These are phyloP conservation scores for Spongospora subterranea DNA, from an alignment of 208 protist species.

Conservation along the genomic window DNA sequence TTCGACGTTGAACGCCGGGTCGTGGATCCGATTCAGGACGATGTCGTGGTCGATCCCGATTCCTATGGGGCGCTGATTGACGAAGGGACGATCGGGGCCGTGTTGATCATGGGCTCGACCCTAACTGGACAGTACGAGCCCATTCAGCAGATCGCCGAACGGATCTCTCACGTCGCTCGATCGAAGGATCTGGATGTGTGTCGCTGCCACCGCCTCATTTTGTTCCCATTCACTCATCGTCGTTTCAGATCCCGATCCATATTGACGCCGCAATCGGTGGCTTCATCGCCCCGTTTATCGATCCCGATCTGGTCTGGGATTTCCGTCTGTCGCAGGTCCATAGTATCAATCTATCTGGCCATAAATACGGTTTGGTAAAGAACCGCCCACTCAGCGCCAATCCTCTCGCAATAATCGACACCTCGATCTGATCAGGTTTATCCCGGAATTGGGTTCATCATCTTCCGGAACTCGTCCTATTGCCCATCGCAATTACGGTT, in stretches of 20 bases:
- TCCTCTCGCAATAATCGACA: background rate
- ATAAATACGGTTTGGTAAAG: constrained; percentile 59
- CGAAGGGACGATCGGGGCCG: constrained; percentile 50
- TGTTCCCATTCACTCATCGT: too few relatives aligned
- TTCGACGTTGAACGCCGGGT: constrained; percentile 48
- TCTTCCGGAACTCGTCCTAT: background rate
- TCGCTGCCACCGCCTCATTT: too few relatives aligned
- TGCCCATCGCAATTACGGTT: background rate
- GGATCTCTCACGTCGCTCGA: too few relatives aligned
- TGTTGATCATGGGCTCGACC: constrained; percentile 31
- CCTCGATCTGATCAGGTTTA: background rate
- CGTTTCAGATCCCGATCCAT: constrained; percentile 53
- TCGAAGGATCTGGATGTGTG: too few relatives aligned
- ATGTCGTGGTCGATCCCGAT: background rate
- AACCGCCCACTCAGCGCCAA: background rate
- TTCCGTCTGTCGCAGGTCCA: constrained; percentile 7
- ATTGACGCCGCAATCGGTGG: constrained; percentile 59
- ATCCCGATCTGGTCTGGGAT: constrained; percentile 51
- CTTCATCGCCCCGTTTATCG: constrained; percentile 46
- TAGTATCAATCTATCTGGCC: constrained; percentile 61
- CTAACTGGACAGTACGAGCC: constrained; percentile 48
- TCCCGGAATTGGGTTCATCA: constrained; percentile 35
- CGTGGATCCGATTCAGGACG: background rate
- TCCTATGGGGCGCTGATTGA: background rate
- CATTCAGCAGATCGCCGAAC: background rate